These are phyloP conservation scores for Candida koratica DNA, from an alignment of 805 yeast species.

Conservation along the genomic window DNA sequence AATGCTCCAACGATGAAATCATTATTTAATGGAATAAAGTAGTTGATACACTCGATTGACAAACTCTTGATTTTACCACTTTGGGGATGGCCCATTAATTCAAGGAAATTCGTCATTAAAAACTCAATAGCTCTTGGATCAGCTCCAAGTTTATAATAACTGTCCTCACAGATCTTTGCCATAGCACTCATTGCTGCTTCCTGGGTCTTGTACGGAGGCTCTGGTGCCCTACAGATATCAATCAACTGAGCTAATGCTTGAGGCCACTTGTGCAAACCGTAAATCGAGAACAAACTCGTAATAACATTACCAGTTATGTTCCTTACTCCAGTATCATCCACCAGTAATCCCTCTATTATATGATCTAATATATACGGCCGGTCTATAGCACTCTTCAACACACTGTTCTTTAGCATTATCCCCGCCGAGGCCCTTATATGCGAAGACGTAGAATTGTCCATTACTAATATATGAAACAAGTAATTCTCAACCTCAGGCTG, in stretches of 20 bases:
- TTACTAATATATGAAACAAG: constrained; percentile 62
- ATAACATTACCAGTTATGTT: constrained; percentile 90
- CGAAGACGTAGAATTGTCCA: constrained; percentile 43
- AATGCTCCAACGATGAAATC: constrained; percentile 60
- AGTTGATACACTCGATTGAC: constrained; percentile 69
- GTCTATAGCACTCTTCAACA: constrained; percentile 34
- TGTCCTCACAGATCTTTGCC: constrained; percentile 87
- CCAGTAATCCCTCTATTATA: constrained; percentile 54
- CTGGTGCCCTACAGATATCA: constrained; percentile 44
- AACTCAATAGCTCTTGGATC: constrained; percentile 66
- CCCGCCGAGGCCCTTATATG: constrained; percentile 87
- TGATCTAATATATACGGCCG: constrained; percentile 38
- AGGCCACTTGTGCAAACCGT: constrained; percentile 74
- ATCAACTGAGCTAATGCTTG: constrained; percentile 64
- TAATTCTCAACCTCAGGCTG: constrained; percentile 83
- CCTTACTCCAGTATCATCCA: constrained; percentile 58
- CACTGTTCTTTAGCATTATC: constrained; percentile 70
- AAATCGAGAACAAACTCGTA: constrained; percentile 68
- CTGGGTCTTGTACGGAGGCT: constrained; percentile 24
- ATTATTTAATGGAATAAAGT: constrained; percentile 65
- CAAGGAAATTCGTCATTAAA: constrained; percentile 57
- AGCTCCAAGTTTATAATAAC: constrained; percentile 58
- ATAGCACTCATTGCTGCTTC: constrained; percentile 82
- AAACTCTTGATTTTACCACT: constrained; percentile 54
- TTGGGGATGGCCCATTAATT: constrained; percentile 37